A percentile compares a stretch with the other conserved stretches of the same genome.
Evolutionary conservation across 1,284 basidiomycete genomes (phyloP).

Genomic region (Boletus mariae): DNA sequence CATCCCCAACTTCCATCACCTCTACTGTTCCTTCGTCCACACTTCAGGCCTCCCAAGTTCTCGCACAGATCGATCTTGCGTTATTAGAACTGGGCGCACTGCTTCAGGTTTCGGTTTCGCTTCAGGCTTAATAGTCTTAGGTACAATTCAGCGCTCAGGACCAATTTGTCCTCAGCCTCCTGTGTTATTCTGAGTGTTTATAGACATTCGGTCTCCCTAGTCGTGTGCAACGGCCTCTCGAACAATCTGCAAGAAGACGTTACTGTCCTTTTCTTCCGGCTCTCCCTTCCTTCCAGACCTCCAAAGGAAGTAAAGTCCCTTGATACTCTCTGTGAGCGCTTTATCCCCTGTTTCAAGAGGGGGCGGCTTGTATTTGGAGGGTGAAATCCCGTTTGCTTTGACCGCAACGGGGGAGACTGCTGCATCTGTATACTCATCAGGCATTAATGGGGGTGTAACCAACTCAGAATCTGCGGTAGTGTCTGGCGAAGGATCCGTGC

Average conservation of each 20-base stretch:
- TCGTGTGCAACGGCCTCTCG: slow-evolving; percentile 23
- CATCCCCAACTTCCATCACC: slow-evolving; percentile 10
- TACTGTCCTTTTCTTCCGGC: slow-evolving; percentile 12
- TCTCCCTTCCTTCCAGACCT: slow-evolving; percentile 22
- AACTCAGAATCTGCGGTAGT: slow-evolving; percentile 27
- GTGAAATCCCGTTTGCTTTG: slow-evolving; percentile 12
- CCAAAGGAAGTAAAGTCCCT: slow-evolving; percentile 33
- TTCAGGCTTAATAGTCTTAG: slow-evolving; percentile 3
- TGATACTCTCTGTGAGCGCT: slow-evolving; percentile 31
- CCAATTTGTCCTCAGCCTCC: background rate
- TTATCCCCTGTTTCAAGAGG: slow-evolving; percentile 12
- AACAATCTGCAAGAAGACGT: slow-evolving; percentile 27
- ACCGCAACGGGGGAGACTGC: slow-evolving; percentile 16
- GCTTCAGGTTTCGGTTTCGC: slow-evolving; percentile 14
- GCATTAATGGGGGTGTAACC: slow-evolving; percentile 19
- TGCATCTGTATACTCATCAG: slow-evolving; percentile 10
- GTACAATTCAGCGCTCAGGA: background rate
- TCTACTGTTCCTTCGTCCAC: slow-evolving; percentile 13
- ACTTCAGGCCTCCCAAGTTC: slow-evolving; percentile 18
- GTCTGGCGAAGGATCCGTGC: slow-evolving; percentile 11
- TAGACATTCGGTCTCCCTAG: slow-evolving; percentile 8
- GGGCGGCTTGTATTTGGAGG: background rate
- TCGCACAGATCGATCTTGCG: slow-evolving; percentile 25
- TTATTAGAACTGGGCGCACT: slow-evolving; percentile 25
- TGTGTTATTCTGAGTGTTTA: slow-evolving; percentile 1